Evolutionary conservation across 306 rosid species (phyloP), one percentile per base, ranked within the genome.

Genomic region (Datisca glomerata): DNA sequence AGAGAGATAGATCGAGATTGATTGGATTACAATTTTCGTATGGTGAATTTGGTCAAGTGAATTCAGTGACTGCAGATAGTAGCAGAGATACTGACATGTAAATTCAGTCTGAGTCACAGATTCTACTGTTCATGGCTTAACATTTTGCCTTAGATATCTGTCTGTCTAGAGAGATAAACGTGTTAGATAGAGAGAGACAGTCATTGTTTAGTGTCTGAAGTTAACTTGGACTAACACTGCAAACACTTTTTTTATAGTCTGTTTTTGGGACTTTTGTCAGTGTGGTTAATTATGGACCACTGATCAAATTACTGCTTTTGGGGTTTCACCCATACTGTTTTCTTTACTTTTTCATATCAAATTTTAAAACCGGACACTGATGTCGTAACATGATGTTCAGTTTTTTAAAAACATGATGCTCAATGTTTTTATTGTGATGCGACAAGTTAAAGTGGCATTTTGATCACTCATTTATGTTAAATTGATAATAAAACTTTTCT

Each of bases 291-390:
- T 15, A 44, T 56, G 93, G 83, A 78, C 91, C 91, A 77, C 78
- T 60, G 61, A 31, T 31, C n/a, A 17, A 6, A 34, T 65, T 55
- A 50, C 81, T 68, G 73, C 59, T 68, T 76, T 69, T 85, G 71
- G 89, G 81, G 74, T 64, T 74, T 66, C 82, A 62, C 89, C 76
- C 55, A 67, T 65, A 73, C 44, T 61, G 67, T 57, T 45, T 59
- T 72, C 55, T 86, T 81, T 74, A 31, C 72, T 63, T 86, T 81
- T 81, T 65, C 76, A 69, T 77, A 73, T 28, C 68, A 71, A n/a
- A n/a, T n/a, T n/a, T n/a, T n/a, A n/a, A n/a, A n/a, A n/a, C n/a
- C n/a, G n/a, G n/a, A n/a, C n/a, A n/a, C n/a, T n/a, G n/a, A n/a
- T n/a, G n/a, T n/a, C n/a, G n/a, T n/a, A n/a, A n/a, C n/a, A n/a